Base-by-base conservation (phyloP, 2,329 filamentous ascomycete species). In the Xylariaceae sp. region DNA sequence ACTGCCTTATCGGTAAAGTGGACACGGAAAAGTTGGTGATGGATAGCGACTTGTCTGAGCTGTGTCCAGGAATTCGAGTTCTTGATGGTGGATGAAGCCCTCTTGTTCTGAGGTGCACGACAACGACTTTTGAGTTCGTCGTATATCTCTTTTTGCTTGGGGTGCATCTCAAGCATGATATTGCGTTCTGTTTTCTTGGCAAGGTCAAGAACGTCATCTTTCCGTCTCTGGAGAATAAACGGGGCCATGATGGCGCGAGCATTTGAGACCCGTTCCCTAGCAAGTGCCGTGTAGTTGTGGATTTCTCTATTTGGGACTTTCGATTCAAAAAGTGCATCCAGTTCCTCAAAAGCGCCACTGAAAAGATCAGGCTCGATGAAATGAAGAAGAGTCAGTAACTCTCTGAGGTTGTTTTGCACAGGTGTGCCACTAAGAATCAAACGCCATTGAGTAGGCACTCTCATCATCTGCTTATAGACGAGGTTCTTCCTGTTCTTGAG, bases 331-430 rank as follows among this genome's bases (percentile, higher is more conserved):
- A 97, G 86, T 42, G 83, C 85, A 46, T 85, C 76, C n/a, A 98
- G 76, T 49, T 91, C 82, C 7, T 93, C 83, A 57, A 86, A 82
- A 27, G 53, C 44, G 22, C 84, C 79, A 8, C 79, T 73, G 64
- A 98, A 98, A 27, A 97, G 77, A 6, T 79, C 71, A 0, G 93
- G 93, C 66, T 97, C 85, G 59, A 98, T 90, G 62, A 98, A 97
- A n/a, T 85, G 88, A 11, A 98, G 78, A 12, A 98, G 79, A 2
- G 90, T 87, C 33, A 90, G 85, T 59, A 98, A 80, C 68, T 98
- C 93, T 61, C 92, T 85, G 17, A 98, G 73, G 63, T 97, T 97
- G 69, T 98, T 94, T 64, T 94, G 88, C 2, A 98, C 77, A 0
- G 93, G 93, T 0, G 93, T 98, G 34, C 93, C 93, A 22, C 85